Percentiles rank a stretch among this genome's conserved stretches.
Evolutionary conservation across 208 protist genomes (phyloP).

Genomic region (Crithidia expoeki): DNA sequence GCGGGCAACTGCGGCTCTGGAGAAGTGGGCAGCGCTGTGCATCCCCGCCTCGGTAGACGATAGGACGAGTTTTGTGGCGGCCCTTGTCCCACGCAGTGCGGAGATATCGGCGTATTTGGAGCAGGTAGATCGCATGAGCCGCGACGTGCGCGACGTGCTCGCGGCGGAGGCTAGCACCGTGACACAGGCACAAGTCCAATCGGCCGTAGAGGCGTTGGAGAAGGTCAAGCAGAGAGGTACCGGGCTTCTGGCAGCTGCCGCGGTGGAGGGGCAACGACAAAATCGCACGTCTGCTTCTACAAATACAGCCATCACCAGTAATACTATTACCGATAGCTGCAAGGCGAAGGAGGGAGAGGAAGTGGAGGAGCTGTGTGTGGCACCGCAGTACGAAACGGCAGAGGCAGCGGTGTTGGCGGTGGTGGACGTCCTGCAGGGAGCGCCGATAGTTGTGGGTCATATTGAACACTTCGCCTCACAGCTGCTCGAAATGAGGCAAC

Average conservation of each 20-base stretch:
- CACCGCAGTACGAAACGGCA: slow-evolving; percentile 18
- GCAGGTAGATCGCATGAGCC: slow-evolving; percentile 19
- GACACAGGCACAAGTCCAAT: slow-evolving; percentile 16
- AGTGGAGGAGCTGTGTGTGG: background rate
- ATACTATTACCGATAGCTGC: background rate
- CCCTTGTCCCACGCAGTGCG: slow-evolving; percentile 16
- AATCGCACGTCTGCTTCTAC: background rate
- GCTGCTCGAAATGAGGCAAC: slow-evolving; percentile 20
- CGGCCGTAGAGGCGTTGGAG: slow-evolving; percentile 19
- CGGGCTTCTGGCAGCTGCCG: slow-evolving; percentile 9
- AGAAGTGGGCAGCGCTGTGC: slow-evolving; percentile 13
- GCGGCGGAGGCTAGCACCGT: slow-evolving; percentile 15
- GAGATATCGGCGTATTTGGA: slow-evolving; percentile 22
- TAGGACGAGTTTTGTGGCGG: slow-evolving; percentile 6
- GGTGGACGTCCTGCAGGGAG: slow-evolving; percentile 27
- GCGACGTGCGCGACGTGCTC: slow-evolving; percentile 32
- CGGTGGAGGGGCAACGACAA: background rate
- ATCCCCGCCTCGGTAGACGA: slow-evolving; percentile 7
- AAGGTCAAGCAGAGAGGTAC: slow-evolving; percentile 13
- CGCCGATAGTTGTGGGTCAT: slow-evolving; percentile 23
- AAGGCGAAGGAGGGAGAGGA: background rate
- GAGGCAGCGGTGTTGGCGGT: slow-evolving; percentile 22
- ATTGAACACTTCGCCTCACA: slow-evolving; percentile 8
- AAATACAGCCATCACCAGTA: background rate
- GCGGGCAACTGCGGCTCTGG: slow-evolving; percentile 14